These are phyloP conservation scores for Capsella bursapastoris DNA, from an alignment of 345 rosid species.

Conservation along the genomic window DNA sequence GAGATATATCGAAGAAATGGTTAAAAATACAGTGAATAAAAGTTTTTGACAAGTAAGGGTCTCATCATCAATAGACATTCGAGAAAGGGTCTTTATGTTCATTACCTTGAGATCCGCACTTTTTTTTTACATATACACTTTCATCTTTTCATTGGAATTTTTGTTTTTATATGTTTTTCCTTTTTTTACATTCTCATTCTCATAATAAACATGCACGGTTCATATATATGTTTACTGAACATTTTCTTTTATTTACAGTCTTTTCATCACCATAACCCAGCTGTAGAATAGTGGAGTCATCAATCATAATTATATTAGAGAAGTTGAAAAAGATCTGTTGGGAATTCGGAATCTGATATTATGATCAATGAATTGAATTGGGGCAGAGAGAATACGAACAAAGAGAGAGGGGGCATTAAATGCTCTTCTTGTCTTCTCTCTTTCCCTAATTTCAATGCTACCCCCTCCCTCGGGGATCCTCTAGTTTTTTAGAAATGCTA, in stretches of 20 bases:
- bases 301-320: too few relatives aligned
- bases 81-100: slow-evolving; percentile 40
- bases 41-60: slow-evolving; percentile 44
- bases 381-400: slow-evolving; percentile 45
- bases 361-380: slow-evolving; percentile 3
- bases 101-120: slow-evolving; percentile 44
- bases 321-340: not conserved
- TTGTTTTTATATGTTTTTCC: not conserved
- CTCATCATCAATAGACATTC: slow-evolving; percentile 41
- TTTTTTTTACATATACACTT: not conserved
- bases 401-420: slow-evolving; percentile 39
- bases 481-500: slow-evolving; percentile 27
- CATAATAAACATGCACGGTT: not conserved
- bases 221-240: not conserved
- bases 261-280: slow-evolving; percentile 15
- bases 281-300: not conserved
- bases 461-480: slow-evolving; percentile 29
- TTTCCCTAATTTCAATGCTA: slow-evolving; percentile 79
- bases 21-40: slow-evolving; percentile 45
- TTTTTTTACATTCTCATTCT: not conserved
- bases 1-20: slow-evolving; percentile 42
- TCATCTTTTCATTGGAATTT: not conserved
- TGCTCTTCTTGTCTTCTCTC: slow-evolving; percentile 37
- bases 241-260: not conserved
- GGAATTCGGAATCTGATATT: slow-evolving; percentile 33